phyloP scores from a whole-genome alignment of 352 stramenopile genomes.

The Peronospora belbahrii region DNA sequence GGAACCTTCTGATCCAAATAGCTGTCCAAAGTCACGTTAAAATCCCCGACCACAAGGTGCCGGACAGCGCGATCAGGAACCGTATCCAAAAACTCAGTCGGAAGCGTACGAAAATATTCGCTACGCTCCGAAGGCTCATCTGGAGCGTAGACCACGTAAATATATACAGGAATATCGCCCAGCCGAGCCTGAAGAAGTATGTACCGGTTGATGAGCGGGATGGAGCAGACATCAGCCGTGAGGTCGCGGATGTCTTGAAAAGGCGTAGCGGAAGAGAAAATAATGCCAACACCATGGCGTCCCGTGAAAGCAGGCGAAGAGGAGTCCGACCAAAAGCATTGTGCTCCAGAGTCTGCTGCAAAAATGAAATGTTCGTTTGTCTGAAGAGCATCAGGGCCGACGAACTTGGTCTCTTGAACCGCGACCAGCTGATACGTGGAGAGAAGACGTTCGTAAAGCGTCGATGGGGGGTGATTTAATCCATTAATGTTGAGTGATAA shows the following conservation, averaged over 20 bases:
- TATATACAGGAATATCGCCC: neutral
- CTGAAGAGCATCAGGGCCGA: too few species aligned
- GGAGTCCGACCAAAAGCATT: too few species aligned
- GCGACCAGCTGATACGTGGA: too few species aligned
- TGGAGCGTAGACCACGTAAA: conserved; percentile 14
- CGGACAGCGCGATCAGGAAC: too few species aligned
- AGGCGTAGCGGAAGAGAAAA: conserved; percentile 6
- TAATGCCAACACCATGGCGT: conserved; percentile 5
- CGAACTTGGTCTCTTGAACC: too few species aligned
- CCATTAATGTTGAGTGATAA: too few species aligned
- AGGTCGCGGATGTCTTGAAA: conserved; percentile 7
- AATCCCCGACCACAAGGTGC: too few species aligned
- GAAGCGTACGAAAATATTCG: conserved; percentile 1
- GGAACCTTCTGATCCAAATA: neutral
- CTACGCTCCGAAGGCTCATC: neutral
- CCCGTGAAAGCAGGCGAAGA: conserved; percentile 8
- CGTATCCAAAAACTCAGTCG: neutral
- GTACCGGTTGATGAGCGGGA: conserved; percentile 8
- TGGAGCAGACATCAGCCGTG: conserved; percentile 1
- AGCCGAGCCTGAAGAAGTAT: conserved; percentile 8
- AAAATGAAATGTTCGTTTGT: too few species aligned
- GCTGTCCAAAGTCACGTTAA: too few species aligned
- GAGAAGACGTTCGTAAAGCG: too few species aligned
- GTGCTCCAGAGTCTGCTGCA: too few species aligned
- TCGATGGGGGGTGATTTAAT: too few species aligned